Conservation (phyloP, 2,329 filamentous ascomycete genomes). For the Aureobasidium sp. region DNA sequence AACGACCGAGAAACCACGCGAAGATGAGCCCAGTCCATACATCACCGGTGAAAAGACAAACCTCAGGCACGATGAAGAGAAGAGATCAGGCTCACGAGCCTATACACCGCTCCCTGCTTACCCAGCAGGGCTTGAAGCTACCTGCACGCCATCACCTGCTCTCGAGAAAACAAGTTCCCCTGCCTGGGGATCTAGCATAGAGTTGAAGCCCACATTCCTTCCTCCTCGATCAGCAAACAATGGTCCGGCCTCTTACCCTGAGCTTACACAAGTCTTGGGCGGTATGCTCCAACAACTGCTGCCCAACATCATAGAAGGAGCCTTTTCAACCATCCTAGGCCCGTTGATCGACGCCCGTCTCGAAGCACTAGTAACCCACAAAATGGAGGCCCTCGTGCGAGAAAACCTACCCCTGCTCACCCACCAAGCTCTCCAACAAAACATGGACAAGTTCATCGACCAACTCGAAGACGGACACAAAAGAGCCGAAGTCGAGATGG, state of each 20-base stretch:
- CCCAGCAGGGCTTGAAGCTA: not conserved
- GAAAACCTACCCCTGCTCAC: not conserved
- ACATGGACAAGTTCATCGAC: not conserved
- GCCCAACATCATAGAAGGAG: not conserved
- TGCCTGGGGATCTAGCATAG: not conserved
- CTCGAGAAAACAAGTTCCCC: not conserved
- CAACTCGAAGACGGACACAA: not conserved
- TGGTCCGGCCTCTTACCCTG: not conserved
- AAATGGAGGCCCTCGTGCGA: not conserved
- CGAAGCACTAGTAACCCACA: not conserved
- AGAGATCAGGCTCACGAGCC: not conserved
- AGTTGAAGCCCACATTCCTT: constrained; percentile 1
- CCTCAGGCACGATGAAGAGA: not conserved
- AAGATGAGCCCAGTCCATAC: not conserved
- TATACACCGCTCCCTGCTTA: constrained; percentile 1
- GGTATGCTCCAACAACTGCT: not conserved
- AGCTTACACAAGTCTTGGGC: not conserved
- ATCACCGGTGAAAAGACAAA: not conserved
- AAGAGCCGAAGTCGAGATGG: not conserved
- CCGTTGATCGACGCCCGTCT: not conserved
- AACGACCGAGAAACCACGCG: not conserved
- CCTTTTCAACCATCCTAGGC: not conserved
- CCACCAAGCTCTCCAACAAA: not conserved
- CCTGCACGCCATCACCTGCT: not conserved
- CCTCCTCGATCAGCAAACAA: not conserved